Percentiles rank a stretch among this genome's conserved stretches.
These are phyloP conservation scores for Phlyctochytrium bullatum DNA, from an alignment of 192 early-diverging fungal genomes.

Conservation along the genomic window DNA sequence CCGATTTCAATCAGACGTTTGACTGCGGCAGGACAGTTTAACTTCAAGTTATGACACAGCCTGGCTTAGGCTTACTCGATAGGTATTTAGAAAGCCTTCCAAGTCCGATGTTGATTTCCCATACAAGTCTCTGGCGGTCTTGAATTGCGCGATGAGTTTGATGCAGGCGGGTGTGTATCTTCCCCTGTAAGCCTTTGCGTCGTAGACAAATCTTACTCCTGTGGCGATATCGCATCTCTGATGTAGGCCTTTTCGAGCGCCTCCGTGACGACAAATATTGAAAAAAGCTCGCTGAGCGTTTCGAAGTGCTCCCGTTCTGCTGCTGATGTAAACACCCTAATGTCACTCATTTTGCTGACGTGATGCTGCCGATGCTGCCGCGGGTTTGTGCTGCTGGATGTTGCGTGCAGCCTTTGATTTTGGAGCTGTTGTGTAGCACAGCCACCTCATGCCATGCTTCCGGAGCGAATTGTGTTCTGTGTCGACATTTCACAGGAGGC, in stretches of 20 bases:
- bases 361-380: neutral
- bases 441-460: slow-evolving; percentile 4
- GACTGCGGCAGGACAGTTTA: slow-evolving; percentile 82
- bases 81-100: slow-evolving; percentile 73
- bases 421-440: no score
- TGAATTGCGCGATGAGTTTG: slow-evolving; percentile 89
- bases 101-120: slow-evolving; percentile 63
- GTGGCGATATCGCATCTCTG: slow-evolving; percentile 74
- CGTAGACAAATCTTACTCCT: slow-evolving; percentile 56
- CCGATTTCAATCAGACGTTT: slow-evolving; percentile 86
- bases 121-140: slow-evolving; percentile 71
- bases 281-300: slow-evolving; percentile 88
- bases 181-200: slow-evolving; percentile 1
- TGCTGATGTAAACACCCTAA: slow-evolving; percentile 76
- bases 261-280: slow-evolving; percentile 88
- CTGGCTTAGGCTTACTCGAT: slow-evolving; percentile 51
- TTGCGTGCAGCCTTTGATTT: no score
- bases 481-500: slow-evolving; percentile 6
- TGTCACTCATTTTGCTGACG: slow-evolving; percentile 50
- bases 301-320: slow-evolving; percentile 89
- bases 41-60: slow-evolving; percentile 14
- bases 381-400: no score
- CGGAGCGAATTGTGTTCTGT: slow-evolving; percentile 20
- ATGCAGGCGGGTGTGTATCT: slow-evolving; percentile 88
- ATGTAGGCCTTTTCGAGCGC: slow-evolving; percentile 92